Base-by-base conservation (phyloP, 1,284 basidiomycete species). In the Hymenochaete sp. region DNA sequence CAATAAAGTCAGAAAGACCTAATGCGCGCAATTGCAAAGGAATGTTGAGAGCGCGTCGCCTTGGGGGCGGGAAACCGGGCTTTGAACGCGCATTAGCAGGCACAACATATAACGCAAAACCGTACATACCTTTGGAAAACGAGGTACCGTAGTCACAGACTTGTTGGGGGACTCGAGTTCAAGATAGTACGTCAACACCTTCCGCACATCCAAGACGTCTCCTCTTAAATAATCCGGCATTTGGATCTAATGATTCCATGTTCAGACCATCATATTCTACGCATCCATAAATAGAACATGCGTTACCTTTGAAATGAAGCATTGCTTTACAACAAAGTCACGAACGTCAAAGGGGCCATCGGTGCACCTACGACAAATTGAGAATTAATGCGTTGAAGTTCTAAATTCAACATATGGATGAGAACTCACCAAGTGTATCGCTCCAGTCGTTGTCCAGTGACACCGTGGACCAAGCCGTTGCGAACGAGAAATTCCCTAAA, bases 271-370 rank as follows among this genome's bases (percentile, higher is more conserved):
- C 27, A 62, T 57, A 25, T 61, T 62, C 33, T 56, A 56, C 53
- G 64, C 61, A 41, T 49, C 67, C 52, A 22, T 18, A 26, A 45
- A 62, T 51, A 41, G 42, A 58, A 47, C 38, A 47, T 6, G 4
- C 13, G 62, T 54, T 49, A 80, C 82, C 59, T 78, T 75, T 41
- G 84, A 89, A 56, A 93, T 87, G 61, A 86, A 91, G 59, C 81
- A 87, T 59, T 90, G 84, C 62, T 93, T 86, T 38, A 84, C 75
- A 48, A 87, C 75, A 58, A 93, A 93, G 64, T 93, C 84, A 42
- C 85, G 74, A 38, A 93, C 63, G 59, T 93, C 90, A 57, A 75
- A 86, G 16, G 86, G 86, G 3, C 85, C 85, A 57, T 89, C 86
- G 38, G 73, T 80, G 61, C 80, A 84, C 81, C 81, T 86, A 59